Evolutionary conservation across 306 rosid genomes (phyloP).

Genomic region (Prinsepia uniflora): DNA sequence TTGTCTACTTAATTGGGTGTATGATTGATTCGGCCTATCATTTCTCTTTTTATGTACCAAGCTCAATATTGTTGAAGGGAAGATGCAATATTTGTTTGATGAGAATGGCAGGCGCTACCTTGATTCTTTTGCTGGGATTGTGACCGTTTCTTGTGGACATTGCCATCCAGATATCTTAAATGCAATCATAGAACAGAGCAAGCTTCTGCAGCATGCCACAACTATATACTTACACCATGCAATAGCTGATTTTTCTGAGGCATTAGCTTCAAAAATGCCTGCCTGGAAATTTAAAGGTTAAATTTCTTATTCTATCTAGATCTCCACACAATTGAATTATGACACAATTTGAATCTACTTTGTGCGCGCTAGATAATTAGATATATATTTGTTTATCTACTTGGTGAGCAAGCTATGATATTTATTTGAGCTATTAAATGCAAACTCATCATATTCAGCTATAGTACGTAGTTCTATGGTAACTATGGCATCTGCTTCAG

Average conservation of each 20-base stretch:
- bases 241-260: slow-evolving; percentile 77
- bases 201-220: slow-evolving; percentile 82
- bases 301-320: slow-evolving; percentile 1
- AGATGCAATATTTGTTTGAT: slow-evolving; percentile 87
- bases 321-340: not conserved
- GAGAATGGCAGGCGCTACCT: slow-evolving; percentile 88
- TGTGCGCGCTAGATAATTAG: not conserved
- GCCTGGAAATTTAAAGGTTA: slow-evolving; percentile 85
- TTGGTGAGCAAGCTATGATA: not conserved
- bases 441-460: not conserved
- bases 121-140: slow-evolving; percentile 95
- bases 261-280: slow-evolving; percentile 82
- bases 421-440: not conserved
- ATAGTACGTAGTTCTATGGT: not conserved
- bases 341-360: not conserved
- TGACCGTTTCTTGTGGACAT: slow-evolving; percentile 95
- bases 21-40: slow-evolving; percentile 12
- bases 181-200: slow-evolving; percentile 69
- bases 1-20: not conserved
- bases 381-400: not conserved
- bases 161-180: slow-evolving; percentile 75
- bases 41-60: slow-evolving; percentile 24
- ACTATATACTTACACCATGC: slow-evolving; percentile 74
- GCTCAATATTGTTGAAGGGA: slow-evolving; percentile 94
- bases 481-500: not conserved